These are phyloP conservation scores for Trametes punicea DNA, from an alignment of 768 basidiomycete genomes.

Conservation along the genomic window DNA sequence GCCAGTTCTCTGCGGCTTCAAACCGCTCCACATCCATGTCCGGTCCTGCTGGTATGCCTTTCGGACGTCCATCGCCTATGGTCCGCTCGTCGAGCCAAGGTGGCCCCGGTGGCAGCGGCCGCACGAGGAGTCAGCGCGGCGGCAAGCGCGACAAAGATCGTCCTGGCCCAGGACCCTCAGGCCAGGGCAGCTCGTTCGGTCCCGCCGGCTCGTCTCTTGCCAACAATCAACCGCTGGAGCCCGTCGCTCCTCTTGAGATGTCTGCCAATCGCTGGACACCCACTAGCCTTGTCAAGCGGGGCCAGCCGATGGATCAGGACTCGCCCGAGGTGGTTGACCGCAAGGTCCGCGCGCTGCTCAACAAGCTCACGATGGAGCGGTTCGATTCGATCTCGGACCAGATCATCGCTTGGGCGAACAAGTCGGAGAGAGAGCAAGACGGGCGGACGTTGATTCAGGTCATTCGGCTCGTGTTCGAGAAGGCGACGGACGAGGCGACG, in stretches of 20 bases:
- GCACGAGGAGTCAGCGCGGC: constrained; percentile 83
- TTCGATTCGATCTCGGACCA: constrained; percentile 96
- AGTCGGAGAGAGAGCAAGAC: constrained; percentile 87
- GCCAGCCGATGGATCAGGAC: constrained; percentile 42
- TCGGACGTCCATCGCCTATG: constrained; percentile 53
- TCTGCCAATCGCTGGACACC: constrained; percentile 86
- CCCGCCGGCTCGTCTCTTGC: constrained; percentile 26
- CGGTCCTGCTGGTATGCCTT: constrained; percentile 43
- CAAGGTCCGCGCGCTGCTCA: constrained; percentile 87
- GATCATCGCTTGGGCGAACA: constrained; percentile 94
- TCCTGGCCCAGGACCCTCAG: constrained; percentile 31
- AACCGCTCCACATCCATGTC: constrained; percentile 57
- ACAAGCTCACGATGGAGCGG: constrained; percentile 95
- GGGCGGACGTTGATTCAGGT: constrained; percentile 94
- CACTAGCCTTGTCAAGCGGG: constrained; percentile 38
- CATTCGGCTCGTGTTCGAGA: constrained; percentile 94
- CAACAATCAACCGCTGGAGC: constrained; percentile 44
- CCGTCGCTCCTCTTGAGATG: constrained; percentile 70
- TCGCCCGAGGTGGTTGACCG: constrained; percentile 87
- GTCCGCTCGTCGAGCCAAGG: constrained; percentile 55
- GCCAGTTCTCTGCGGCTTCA: constrained; percentile 55
- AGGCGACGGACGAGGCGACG: constrained; percentile 92
- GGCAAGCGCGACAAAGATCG: constrained; percentile 65
- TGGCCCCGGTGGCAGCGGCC: constrained; percentile 50
- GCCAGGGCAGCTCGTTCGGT: constrained; percentile 17